Conservation (phyloP, 2,329 filamentous ascomycete genomes). For the Colletotrichum filicis region DNA sequence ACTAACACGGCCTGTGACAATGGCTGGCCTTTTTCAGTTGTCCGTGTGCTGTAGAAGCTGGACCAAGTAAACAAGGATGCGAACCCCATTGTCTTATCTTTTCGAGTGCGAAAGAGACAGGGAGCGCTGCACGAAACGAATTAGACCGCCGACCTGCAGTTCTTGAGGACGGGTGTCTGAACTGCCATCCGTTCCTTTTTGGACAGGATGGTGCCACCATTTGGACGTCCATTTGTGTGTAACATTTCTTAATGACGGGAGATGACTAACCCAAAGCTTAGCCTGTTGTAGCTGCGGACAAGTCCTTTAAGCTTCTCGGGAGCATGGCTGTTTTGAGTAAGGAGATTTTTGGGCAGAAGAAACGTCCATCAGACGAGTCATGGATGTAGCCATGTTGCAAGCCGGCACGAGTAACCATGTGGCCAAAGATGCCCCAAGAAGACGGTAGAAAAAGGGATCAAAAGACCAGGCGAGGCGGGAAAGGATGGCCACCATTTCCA, state of each 20-base stretch:
- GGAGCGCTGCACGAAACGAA: background rate
- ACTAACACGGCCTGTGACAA: background rate
- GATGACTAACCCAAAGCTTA: conserved; percentile 1
- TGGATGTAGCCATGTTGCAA: conserved; percentile 9
- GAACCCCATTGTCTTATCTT: background rate
- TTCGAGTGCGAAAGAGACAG: background rate
- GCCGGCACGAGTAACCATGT: conserved; percentile 4
- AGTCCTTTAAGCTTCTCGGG: conserved; percentile 10
- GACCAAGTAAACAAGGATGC: background rate
- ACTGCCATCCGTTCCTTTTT: conserved; percentile 31
- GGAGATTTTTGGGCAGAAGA: background rate
- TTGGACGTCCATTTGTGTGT: background rate
- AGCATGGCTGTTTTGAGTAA: background rate
- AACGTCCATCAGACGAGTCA: conserved; percentile 25
- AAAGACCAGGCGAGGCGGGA: background rate
- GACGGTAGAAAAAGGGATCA: background rate
- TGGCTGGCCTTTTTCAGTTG: background rate
- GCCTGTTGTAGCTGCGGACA: background rate
- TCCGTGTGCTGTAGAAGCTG: background rate
- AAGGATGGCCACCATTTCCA: background rate
- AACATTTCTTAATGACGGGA: background rate
- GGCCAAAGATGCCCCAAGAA: background rate
- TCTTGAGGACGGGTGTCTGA: conserved; percentile 10
- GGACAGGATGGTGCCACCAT: background rate
- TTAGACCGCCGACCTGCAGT: background rate